Base-by-base conservation (phyloP, 768 basidiomycete genomes). In the Xerocomellus amylosporus region DNA sequence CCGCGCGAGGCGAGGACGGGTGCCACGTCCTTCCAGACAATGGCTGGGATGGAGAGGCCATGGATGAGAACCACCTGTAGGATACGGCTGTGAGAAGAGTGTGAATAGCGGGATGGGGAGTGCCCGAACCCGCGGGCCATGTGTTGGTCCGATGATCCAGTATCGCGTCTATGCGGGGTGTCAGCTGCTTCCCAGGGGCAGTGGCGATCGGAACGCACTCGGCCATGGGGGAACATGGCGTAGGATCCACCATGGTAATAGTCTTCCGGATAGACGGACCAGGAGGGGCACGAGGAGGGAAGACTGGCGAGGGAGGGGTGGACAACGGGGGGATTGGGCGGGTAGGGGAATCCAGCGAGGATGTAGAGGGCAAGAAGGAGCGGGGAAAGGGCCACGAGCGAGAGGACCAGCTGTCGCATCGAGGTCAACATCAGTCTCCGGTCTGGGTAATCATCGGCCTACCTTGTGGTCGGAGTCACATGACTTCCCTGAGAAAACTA, bases 1-100 rank as follows among this genome's bases (percentile, higher is more conserved):
- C 88, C 88, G 50, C 73, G 76, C 8, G 77, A 71, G 17, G 81
- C 84, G 2, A 90, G 77, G 43, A 72, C 71, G 5, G 87, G 86
- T 1, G 85, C 86, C 22, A 93, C 77, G 40, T 90, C 84, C 63
- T 81, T 85, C 87, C 87, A 91, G 49, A 90, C 78, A 44, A 90
- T 81, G 31, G 88, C 76, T 7, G 90, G 88, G 33, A 90, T 81
- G 15, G 86, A 88, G 15, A 91, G 77, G 13, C 90, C 90, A 58
- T 90, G 86, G 8, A 93, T 85, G 33, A 91, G 75, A 10, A 89
- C 82, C 20, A 92, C 75, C 89, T 92, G 48, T 12, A 33, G 20
- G 39, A 50, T 22, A 19, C 24, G 30, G 42, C 4, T 26, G 46
- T 55, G 46, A 56, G 54, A 51, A 51, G 49, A 33, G 6, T 24